Evolutionary conservation across 2,329 filamentous ascomycete genomes (phyloP).

Genomic region (Beauveria brongniartii): DNA sequence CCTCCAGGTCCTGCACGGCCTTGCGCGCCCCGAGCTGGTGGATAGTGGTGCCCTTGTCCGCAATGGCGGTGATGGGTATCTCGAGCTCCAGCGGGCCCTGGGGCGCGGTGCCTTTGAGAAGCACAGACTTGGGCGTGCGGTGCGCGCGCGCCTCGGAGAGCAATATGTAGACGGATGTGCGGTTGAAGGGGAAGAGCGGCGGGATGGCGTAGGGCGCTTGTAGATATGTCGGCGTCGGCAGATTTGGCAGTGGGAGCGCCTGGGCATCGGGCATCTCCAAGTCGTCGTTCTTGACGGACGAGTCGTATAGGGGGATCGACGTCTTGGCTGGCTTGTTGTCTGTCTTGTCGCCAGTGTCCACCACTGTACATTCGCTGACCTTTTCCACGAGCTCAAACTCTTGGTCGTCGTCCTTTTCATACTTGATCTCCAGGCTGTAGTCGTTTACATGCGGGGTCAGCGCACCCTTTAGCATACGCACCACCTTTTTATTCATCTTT

Average conservation of each 20-base stretch:
- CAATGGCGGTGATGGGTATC: conserved; percentile 50
- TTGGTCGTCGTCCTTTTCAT: conserved; percentile 33
- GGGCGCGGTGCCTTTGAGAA: conserved; percentile 47
- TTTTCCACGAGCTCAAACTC: conserved; percentile 58
- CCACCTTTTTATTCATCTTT: conserved; percentile 59
- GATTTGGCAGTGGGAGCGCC: conserved; percentile 39
- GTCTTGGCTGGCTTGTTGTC: conserved; percentile 14
- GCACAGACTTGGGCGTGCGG: conserved; percentile 41
- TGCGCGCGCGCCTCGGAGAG: conserved; percentile 41
- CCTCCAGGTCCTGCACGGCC: conserved; percentile 60
- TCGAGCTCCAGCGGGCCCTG: conserved; percentile 54
- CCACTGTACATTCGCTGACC: conserved; percentile 38
- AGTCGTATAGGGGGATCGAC: conserved; percentile 53
- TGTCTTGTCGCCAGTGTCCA: conserved; percentile 22
- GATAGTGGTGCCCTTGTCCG: conserved; percentile 43
- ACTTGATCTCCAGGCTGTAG: conserved; percentile 56
- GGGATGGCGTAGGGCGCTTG: conserved; percentile 59
- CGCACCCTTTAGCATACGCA: conserved; percentile 67
- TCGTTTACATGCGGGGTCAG: conserved; percentile 58
- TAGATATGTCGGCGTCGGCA: conserved; percentile 48
- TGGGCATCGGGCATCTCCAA: conserved; percentile 20
- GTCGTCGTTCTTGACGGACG: conserved; percentile 35
- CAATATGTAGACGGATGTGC: conserved; percentile 58
- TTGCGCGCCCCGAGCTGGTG: conserved; percentile 65
- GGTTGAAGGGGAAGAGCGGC: conserved; percentile 57